A percentile compares a stretch with the other conserved stretches of the same genome.
Conservation (phyloP, 352 stramenopile genomes). For the Phytophthora crassamura region DNA sequence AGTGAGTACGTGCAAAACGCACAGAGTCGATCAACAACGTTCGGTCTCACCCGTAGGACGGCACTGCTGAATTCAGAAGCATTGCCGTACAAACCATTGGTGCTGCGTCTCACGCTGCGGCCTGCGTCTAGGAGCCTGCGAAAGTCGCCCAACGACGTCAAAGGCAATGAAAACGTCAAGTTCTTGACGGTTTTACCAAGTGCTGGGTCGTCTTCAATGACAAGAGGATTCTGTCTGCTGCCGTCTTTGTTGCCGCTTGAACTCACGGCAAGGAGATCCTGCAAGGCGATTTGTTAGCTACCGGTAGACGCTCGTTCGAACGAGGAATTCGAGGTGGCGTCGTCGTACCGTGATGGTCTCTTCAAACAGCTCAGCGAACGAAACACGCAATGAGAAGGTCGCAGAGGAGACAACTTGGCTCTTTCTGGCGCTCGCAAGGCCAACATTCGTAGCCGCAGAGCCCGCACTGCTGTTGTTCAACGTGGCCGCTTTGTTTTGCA, state of each 20-base stretch:
- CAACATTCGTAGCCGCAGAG: not conserved
- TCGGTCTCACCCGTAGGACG: slow-evolving; percentile 45
- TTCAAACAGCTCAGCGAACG: slow-evolving; percentile 64
- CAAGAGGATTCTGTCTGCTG: slow-evolving; percentile 4
- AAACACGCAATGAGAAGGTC: slow-evolving; percentile 46
- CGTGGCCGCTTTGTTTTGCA: slow-evolving; percentile 37
- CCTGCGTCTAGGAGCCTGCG: slow-evolving; percentile 38
- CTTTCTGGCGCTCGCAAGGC: slow-evolving; percentile 4
- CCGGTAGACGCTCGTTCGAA: not conserved
- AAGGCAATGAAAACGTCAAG: slow-evolving; percentile 33
- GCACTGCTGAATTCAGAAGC: slow-evolving; percentile 55
- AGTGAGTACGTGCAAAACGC: not conserved
- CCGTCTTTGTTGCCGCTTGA: not conserved
- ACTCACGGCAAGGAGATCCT: slow-evolving; percentile 41
- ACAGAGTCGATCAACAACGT: not conserved
- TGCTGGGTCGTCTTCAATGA: slow-evolving; percentile 26
- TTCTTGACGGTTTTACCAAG: slow-evolving; percentile 40
- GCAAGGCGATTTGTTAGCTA: not conserved
- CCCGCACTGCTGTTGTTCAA: slow-evolving; percentile 22
- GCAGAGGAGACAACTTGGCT: slow-evolving; percentile 13
- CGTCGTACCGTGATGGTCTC: slow-evolving; percentile 50
- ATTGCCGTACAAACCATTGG: slow-evolving; percentile 49
- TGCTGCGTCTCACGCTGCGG: slow-evolving; percentile 30
- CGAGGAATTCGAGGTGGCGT: not conserved
- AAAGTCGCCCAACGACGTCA: slow-evolving; percentile 36